Percentiles rank a stretch among this genome's conserved stretches.
Evolutionary conservation across 1,284 basidiomycete genomes (phyloP).

Genomic region (Heliocybe sulcata): DNA sequence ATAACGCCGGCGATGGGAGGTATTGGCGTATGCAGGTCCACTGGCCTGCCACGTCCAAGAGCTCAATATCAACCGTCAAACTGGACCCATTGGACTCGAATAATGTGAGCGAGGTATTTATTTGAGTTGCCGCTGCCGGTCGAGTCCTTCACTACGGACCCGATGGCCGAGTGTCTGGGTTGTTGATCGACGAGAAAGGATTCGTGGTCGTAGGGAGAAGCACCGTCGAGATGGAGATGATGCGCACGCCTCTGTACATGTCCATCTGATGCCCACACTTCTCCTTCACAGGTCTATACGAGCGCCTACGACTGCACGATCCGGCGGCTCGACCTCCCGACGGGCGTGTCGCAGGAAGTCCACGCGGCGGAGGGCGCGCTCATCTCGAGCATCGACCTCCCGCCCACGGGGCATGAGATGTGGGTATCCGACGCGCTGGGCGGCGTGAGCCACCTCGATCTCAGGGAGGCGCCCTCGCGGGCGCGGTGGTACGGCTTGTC

Average conservation of each 20-base stretch:
- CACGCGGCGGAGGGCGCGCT: constrained; percentile 52
- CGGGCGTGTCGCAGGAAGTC: constrained; percentile 61
- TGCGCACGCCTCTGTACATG: no score
- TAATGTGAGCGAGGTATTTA: constrained; percentile 35
- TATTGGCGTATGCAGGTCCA: constrained; percentile 75
- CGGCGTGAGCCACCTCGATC: constrained; percentile 64
- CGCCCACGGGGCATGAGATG: constrained; percentile 62
- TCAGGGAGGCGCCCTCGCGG: constrained; percentile 52
- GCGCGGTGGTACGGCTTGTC: constrained; percentile 58
- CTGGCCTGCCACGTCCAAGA: constrained; percentile 74
- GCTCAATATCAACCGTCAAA: constrained; percentile 69
- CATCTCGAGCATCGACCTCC: constrained; percentile 60
- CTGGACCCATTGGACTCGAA: constrained; percentile 68
- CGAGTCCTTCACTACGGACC: no score
- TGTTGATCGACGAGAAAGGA: neutral
- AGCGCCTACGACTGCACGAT: constrained; percentile 74
- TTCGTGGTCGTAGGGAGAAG: neutral
- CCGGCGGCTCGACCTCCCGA: constrained; percentile 60
- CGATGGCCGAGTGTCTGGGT: neutral
- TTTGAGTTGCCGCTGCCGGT: neutral
- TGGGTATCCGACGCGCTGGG: constrained; percentile 72
- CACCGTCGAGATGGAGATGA: no score
- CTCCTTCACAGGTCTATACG: constrained; percentile 53
- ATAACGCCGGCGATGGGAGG: constrained; percentile 53
- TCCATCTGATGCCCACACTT: neutral